Conservation (phyloP, 352 stramenopile species). For the Phytopythium ostracodes region DNA sequence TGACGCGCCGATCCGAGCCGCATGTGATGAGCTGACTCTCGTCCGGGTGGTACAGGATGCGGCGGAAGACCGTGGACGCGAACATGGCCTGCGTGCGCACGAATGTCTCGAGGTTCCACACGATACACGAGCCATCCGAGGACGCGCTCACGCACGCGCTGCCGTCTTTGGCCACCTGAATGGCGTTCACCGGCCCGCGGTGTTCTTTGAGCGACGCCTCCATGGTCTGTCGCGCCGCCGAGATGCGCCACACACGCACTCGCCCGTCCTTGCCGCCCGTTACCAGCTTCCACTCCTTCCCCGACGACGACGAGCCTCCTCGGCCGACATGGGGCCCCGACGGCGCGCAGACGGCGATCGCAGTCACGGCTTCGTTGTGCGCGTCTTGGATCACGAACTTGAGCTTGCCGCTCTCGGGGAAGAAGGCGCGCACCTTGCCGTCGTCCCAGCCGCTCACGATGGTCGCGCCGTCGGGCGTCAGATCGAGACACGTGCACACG, state of each 20-base stretch:
- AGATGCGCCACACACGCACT: constrained; percentile 93
- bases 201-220: constrained; percentile 95
- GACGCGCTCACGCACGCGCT: constrained; percentile 74
- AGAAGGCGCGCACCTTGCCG: constrained; percentile 96
- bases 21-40: constrained; percentile 96
- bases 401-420: constrained; percentile 93
- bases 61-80: constrained; percentile 93
- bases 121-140: constrained; percentile 91
- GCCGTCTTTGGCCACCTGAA: constrained; percentile 74
- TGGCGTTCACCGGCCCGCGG: constrained; percentile 90
- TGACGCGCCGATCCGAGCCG: constrained; percentile 93
- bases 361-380: constrained; percentile 93
- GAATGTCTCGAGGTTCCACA: constrained; percentile 94
- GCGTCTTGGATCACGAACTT: constrained; percentile 97
- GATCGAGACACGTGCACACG: constrained; percentile 93
- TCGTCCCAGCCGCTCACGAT: constrained; percentile 97
- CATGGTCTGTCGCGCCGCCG: constrained; percentile 92
- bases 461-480: constrained; percentile 83
- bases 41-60: constrained; percentile 94
- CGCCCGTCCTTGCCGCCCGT: constrained; percentile 94
- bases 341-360: constrained; percentile 87
- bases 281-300: constrained; percentile 83
- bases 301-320: constrained; percentile 2
- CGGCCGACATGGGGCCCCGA: constrained; percentile 12
- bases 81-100: constrained; percentile 94